phyloP scores from a whole-genome alignment of 306 rosid genomes.

The Begonia loranthoides region DNA sequence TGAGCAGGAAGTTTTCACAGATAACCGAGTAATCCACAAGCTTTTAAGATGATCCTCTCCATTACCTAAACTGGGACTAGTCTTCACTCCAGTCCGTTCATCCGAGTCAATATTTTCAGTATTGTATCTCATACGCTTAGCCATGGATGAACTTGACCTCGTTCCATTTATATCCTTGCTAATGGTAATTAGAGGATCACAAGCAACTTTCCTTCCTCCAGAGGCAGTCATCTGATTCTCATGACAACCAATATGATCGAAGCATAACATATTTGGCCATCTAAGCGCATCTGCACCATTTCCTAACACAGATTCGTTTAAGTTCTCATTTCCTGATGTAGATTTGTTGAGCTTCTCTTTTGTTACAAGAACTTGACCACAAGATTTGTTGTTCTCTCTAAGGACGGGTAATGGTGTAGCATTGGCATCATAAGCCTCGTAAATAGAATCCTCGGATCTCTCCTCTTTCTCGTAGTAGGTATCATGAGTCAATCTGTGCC shows the following conservation, averaged over 20 bases:
- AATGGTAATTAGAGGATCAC: conserved; percentile 8
- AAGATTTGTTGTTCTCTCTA: conserved; percentile 16
- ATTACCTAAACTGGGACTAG: conserved; percentile 12
- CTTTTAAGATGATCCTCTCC: conserved; percentile 27
- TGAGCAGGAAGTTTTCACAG: conserved; percentile 25
- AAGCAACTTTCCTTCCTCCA: conserved; percentile 14
- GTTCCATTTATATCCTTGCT: conserved; percentile 23
- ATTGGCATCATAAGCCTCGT: conserved; percentile 19
- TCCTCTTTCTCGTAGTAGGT: conserved; percentile 26
- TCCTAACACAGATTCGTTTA: conserved; percentile 21
- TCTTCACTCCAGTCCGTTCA: conserved; percentile 24
- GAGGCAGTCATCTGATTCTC: conserved; percentile 22
- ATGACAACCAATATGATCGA: conserved; percentile 18
- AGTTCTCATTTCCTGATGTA: conserved; percentile 17
- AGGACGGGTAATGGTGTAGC: conserved; percentile 40
- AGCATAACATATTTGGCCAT: conserved; percentile 25
- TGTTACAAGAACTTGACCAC: conserved; percentile 15
- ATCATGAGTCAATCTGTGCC: conserved; percentile 17
- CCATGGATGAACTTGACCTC: conserved; percentile 26
- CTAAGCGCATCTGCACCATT: conserved; percentile 19
- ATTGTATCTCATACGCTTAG: conserved; percentile 22
- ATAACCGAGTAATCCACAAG: conserved; percentile 69
- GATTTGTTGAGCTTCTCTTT: conserved; percentile 21
- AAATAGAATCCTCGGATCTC: conserved; percentile 24
- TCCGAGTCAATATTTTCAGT: conserved; percentile 22